Percentiles rank a stretch among this genome's conserved stretches.
Conservation (phyloP, 169 alveolate genomes). For the Besnoitia besnoiti region DNA sequence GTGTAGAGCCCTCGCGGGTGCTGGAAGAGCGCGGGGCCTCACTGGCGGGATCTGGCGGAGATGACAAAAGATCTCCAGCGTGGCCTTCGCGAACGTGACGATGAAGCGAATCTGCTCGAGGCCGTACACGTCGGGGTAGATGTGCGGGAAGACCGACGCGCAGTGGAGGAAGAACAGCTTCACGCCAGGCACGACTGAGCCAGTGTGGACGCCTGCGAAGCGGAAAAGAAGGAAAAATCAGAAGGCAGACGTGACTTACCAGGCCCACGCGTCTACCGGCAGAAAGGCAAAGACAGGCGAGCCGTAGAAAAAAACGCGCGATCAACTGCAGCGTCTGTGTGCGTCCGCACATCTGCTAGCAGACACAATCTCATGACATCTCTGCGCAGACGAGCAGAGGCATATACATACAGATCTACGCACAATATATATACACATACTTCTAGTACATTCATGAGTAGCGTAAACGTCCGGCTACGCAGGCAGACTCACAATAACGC, state of each 20-base stretch:
- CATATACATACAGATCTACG: too few species aligned
- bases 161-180: conserved; percentile 84
- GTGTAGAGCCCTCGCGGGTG: background rate
- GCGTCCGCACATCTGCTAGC: too few species aligned
- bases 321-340: too few species aligned
- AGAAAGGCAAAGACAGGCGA: background rate
- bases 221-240: background rate
- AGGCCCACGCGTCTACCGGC: background rate
- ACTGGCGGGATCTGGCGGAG: conserved; percentile 68
- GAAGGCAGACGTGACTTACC: background rate
- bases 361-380: too few species aligned
- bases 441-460: too few species aligned
- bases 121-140: conserved; percentile 76
- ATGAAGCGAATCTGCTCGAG: conserved; percentile 77
- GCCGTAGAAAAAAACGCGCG: too few species aligned
- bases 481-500: too few species aligned
- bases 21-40: background rate
- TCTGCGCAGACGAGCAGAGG: too few species aligned
- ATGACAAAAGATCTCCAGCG: conserved; percentile 83
- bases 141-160: conserved; percentile 81
- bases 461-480: too few species aligned
- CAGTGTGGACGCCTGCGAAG: conserved; percentile 82
- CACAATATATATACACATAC: too few species aligned
- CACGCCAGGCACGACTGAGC: conserved; percentile 79
- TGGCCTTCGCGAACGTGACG: conserved; percentile 84